phyloP scores from a whole-genome alignment of 768 basidiomycete species.

The Psilocybe azurescens region DNA sequence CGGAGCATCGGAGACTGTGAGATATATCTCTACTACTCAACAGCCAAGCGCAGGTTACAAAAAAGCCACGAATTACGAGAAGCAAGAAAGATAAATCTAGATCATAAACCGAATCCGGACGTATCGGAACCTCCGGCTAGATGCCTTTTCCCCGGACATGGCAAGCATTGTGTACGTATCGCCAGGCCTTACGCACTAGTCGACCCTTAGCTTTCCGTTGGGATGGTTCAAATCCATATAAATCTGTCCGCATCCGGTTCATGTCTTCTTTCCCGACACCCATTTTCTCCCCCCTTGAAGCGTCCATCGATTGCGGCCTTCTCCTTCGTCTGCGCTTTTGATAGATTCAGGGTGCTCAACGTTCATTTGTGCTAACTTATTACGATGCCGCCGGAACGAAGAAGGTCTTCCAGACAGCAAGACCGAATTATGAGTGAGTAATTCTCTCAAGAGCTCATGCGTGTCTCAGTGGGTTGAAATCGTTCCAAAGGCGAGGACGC shows the following conservation, averaged over 20 bases:
- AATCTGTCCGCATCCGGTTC: slow-evolving; percentile 13
- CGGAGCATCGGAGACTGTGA: slow-evolving; percentile 5
- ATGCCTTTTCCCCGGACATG: slow-evolving; percentile 20
- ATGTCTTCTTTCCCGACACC: slow-evolving; percentile 15
- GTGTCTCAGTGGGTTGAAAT: background rate
- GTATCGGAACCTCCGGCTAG: slow-evolving; percentile 6
- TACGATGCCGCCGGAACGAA: slow-evolving; percentile 54
- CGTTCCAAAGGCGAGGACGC: background rate
- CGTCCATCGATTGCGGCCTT: slow-evolving; percentile 9
- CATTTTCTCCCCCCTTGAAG: slow-evolving; percentile 9
- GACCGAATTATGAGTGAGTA: slow-evolving; percentile 37
- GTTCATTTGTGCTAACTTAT: slow-evolving; percentile 6
- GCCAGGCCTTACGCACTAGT: slow-evolving; percentile 7
- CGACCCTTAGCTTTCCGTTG: slow-evolving; percentile 21
- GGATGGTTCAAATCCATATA: slow-evolving; percentile 20
- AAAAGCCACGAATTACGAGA: background rate
- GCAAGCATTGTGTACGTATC: slow-evolving; percentile 26
- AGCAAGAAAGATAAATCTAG: slow-evolving; percentile 7
- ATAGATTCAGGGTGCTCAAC: slow-evolving; percentile 23
- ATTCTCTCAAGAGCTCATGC: background rate
- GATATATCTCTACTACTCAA: background rate
- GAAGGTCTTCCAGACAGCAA: slow-evolving; percentile 40
- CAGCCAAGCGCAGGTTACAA: background rate
- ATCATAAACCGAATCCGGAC: slow-evolving; percentile 12
- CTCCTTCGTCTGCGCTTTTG: slow-evolving; percentile 17